These are phyloP conservation scores for Dioscorea alata DNA, from an alignment of 106 monocot genomes.

Conservation along the genomic window DNA sequence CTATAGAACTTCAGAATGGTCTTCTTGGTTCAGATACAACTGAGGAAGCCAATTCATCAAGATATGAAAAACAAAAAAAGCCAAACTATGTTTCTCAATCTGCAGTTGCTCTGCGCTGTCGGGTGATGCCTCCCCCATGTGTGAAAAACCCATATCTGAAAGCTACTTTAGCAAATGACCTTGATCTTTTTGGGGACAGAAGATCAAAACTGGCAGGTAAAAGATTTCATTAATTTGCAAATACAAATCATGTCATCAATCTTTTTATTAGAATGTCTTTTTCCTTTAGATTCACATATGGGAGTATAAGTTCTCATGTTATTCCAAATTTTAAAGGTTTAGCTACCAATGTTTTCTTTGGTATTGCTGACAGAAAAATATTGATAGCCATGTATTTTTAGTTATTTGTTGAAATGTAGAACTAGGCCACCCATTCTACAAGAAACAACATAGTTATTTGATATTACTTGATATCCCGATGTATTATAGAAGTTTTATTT, in stretches of 20 bases:
- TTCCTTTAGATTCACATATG: neutral
- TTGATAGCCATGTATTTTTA: no score
- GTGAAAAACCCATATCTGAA: conserved; percentile 85
- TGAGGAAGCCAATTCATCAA: conserved; percentile 3
- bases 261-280: neutral
- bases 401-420: no score
- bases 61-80: conserved; percentile 36
- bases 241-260: neutral
- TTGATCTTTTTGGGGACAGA: conserved; percentile 56
- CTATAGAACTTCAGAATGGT: conserved; percentile 24
- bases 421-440: no score
- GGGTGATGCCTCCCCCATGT: conserved; percentile 92
- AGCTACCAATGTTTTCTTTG: no score
- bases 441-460: no score
- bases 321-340: no score
- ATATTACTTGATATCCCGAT: no score
- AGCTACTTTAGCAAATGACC: conserved; percentile 22
- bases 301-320: no score
- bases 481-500: no score
- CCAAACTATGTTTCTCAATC: conserved; percentile 66
- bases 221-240: neutral
- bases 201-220: conserved; percentile 55
- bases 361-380: no score
- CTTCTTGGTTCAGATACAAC: conserved; percentile 16
- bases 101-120: conserved; percentile 82